Evolutionary conservation across 2,329 filamentous ascomycete genomes (phyloP).

Genomic region (Aspergillus fijiensis): DNA sequence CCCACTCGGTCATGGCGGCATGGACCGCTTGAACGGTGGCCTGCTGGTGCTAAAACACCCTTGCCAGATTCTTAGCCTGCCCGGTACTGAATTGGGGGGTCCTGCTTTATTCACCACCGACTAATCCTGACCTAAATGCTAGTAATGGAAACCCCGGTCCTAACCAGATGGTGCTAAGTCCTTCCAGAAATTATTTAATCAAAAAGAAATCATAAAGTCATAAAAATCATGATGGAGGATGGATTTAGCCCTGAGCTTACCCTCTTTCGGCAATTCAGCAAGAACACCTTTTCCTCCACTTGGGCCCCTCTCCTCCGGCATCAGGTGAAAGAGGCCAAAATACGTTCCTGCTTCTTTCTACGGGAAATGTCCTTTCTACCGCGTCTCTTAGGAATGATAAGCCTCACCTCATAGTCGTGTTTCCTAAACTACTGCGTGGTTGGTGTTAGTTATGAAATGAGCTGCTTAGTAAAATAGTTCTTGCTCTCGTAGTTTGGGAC

Average conservation of each 20-base stretch:
- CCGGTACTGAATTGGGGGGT: slow-evolving; percentile 12
- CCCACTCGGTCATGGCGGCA: slow-evolving; percentile 23
- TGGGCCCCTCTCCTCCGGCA: slow-evolving; percentile 6
- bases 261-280: slow-evolving; percentile 15
- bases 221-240: not conserved
- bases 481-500: slow-evolving; percentile 7
- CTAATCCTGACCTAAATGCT: not conserved
- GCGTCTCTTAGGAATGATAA: no score
- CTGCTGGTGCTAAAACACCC: slow-evolving; percentile 14
- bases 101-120: slow-evolving; percentile 3
- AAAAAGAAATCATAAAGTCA: not conserved
- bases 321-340: slow-evolving; percentile 4
- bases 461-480: no score
- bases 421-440: no score
- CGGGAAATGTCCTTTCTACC: no score
- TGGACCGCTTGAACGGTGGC: slow-evolving; percentile 21
- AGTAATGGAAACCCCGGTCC: not conserved
- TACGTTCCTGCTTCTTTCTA: slow-evolving; percentile 1
- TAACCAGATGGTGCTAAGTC: not conserved
- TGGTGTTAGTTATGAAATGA: no score
- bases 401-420: no score
- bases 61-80: slow-evolving; percentile 10
- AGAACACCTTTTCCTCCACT: slow-evolving; percentile 15
- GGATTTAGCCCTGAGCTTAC: slow-evolving; percentile 15
- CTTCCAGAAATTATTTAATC: slow-evolving; percentile 3